Conservation (phyloP, 2,329 filamentous ascomycete species). For the Diaporthe vexans region DNA sequence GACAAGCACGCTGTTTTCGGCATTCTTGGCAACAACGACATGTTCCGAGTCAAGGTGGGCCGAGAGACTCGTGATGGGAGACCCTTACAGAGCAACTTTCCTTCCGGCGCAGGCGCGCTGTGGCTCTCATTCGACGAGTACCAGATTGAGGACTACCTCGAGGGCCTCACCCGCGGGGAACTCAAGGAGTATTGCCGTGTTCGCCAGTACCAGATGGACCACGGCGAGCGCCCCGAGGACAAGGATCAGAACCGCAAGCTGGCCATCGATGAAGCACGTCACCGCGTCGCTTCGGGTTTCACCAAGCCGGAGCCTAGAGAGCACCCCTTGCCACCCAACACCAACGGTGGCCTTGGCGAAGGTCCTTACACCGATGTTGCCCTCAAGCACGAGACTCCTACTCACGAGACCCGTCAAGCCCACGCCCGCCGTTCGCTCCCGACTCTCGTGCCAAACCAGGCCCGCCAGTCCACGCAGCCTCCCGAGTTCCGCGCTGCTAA, state of each 20-base stretch:
- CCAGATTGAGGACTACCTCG: slow-evolving; percentile 68
- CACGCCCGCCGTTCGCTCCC: slow-evolving; percentile 53
- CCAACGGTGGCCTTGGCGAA: slow-evolving; percentile 38
- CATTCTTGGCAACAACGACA: slow-evolving; percentile 73
- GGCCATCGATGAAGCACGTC: slow-evolving; percentile 66
- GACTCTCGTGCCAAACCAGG: slow-evolving; percentile 48
- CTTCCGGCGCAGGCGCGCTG: slow-evolving; percentile 69
- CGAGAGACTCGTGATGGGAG: slow-evolving; percentile 72
- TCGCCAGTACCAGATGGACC: slow-evolving; percentile 70
- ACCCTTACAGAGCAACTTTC: slow-evolving; percentile 71
- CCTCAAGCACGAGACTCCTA: slow-evolving; percentile 39
- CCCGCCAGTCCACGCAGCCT: slow-evolving; percentile 52
- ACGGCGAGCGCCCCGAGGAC: slow-evolving; percentile 64
- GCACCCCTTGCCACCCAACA: slow-evolving; percentile 39
- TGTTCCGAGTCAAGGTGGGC: slow-evolving; percentile 75
- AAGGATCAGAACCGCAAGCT: slow-evolving; percentile 64
- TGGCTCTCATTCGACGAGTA: slow-evolving; percentile 76
- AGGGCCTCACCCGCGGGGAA: slow-evolving; percentile 64
- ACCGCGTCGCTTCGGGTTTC: slow-evolving; percentile 53
- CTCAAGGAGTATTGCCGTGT: slow-evolving; percentile 76
- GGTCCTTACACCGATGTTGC: slow-evolving; percentile 33
- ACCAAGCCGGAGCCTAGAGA: slow-evolving; percentile 44
- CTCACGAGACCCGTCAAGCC: slow-evolving; percentile 59
- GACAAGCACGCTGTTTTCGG: slow-evolving; percentile 75
- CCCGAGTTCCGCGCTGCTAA: slow-evolving; percentile 53